phyloP scores from a whole-genome alignment of 2,329 filamentous ascomycete genomes.

The Ophiostoma angusticollis region DNA sequence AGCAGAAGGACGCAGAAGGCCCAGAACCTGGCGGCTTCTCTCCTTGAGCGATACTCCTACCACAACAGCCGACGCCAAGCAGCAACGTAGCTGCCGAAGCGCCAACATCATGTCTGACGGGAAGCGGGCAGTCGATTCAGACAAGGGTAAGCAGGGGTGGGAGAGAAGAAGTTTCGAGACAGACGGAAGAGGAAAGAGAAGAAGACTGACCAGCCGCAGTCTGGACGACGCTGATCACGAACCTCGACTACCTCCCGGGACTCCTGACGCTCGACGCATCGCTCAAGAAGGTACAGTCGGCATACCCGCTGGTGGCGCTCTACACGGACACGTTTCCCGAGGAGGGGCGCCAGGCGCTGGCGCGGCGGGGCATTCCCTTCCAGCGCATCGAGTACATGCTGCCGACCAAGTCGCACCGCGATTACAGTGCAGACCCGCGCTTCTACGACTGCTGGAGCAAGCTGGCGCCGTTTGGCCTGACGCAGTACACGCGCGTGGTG shows the following conservation, averaged over 20 bases:
- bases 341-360: slow-evolving; percentile 55
- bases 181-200: background rate
- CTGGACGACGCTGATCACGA: slow-evolving; percentile 82
- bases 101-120: slow-evolving; percentile 20
- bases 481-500: slow-evolving; percentile 66
- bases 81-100: too few species aligned
- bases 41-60: too few species aligned
- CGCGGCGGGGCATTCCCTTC: slow-evolving; percentile 53
- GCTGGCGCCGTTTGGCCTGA: slow-evolving; percentile 63
- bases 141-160: slow-evolving; percentile 18
- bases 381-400: slow-evolving; percentile 61
- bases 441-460: slow-evolving; percentile 91
- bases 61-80: too few species aligned
- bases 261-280: slow-evolving; percentile 72
- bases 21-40: too few species aligned
- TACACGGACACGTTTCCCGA: slow-evolving; percentile 67
- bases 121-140: slow-evolving; percentile 20
- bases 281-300: slow-evolving; percentile 49
- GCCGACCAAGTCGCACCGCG: slow-evolving; percentile 46
- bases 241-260: slow-evolving; percentile 67
- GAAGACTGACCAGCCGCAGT: slow-evolving; percentile 28
- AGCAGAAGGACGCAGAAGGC: too few species aligned
- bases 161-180: background rate
- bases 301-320: slow-evolving; percentile 69
- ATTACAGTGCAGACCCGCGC: slow-evolving; percentile 65